Evolutionary conservation across 2,329 filamentous ascomycete genomes (phyloP), one percentile per base, ranked within the genome.

Genomic region (Alternaria tenuissima): DNA sequence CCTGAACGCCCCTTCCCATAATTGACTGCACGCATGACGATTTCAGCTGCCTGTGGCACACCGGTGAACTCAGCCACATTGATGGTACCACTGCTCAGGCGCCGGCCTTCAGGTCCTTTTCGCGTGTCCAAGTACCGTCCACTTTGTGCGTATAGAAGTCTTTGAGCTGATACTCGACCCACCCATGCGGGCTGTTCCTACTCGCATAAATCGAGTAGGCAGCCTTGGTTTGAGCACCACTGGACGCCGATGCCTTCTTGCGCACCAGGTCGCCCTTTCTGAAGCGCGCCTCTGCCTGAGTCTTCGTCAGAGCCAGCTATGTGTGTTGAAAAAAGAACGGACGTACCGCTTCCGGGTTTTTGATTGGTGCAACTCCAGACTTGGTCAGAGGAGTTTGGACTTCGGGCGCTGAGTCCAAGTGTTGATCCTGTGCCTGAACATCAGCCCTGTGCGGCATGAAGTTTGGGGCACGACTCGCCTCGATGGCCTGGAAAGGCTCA

Each of bases 81-180:
- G 53, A 41, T 36, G 55, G 52, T 11, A 36, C 52, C 52, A 55
- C 47, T 43, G 22, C 52, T 70, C 62, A 70, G 66, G 61, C 46
- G 12, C 63, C 62, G 20, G 63, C 28, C 36, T 61, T 65, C 30
- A 77, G 52, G 7, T 73, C 60, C 36, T 59, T 76, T 51, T 77
- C 76, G 11, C 75, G 72, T 24, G 73, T 55, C 67, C 67, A 76
- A n/a, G 58, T 63, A 34, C 74, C 69, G 32, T 65, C 63, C 60
- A 57, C 32, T 47, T 46, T 41, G 47, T 59, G 9, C 18, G 66
- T 61, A 22, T 56, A 39, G 11, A 24, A 20, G 20, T 71, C 67
- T 6, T 53, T 38, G 18, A 77, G 66, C 61, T 74, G 72, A 55
- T 78, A 78, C 43, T 77, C 72, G 18, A 57, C 63, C 52, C 62